These are phyloP conservation scores for Podosphaera xanthii DNA, from an alignment of 2,329 filamentous ascomycete genomes.

Conservation along the genomic window DNA sequence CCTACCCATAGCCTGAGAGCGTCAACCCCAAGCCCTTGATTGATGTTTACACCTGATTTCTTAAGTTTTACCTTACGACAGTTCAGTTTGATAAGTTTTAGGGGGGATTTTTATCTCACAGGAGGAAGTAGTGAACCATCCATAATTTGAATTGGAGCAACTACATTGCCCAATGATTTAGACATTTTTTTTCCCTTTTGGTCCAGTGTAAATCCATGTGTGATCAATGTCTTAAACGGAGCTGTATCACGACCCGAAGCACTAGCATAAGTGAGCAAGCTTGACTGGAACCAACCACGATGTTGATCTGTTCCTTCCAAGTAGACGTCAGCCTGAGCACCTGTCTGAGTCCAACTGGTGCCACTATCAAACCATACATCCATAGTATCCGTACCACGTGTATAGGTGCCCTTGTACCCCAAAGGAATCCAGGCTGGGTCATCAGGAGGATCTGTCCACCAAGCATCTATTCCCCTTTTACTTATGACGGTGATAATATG, in stretches of 20 bases:
- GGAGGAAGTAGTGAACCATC: conserved; percentile 56
- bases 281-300: conserved; percentile 96
- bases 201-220: conserved; percentile 87
- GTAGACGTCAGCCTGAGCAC: conserved; percentile 54
- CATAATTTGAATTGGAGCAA: conserved; percentile 65
- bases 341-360: conserved; percentile 57
- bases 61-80: conserved; percentile 26
- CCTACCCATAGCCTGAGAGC: conserved; percentile 78
- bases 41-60: conserved; percentile 18
- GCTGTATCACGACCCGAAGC: conserved; percentile 23
- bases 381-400: conserved; percentile 83
- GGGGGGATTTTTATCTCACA: conserved; percentile 1
- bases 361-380: conserved; percentile 99
- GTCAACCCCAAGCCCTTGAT: conserved; percentile 63
- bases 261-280: conserved; percentile 56
- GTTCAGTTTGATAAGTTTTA: not conserved
- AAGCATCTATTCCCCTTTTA: conserved; percentile 64
- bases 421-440: conserved; percentile 58
- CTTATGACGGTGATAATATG: conserved; percentile 67
- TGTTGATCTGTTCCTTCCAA: conserved; percentile 92
- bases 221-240: conserved; percentile 77
- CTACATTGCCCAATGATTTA: conserved; percentile 80
- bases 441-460: conserved; percentile 67
- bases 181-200: conserved; percentile 92
- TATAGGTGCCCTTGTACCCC: conserved; percentile 36